These are phyloP conservation scores for Entamoeba nuttalli DNA, from an alignment of 208 protist species.

Conservation along the genomic window DNA sequence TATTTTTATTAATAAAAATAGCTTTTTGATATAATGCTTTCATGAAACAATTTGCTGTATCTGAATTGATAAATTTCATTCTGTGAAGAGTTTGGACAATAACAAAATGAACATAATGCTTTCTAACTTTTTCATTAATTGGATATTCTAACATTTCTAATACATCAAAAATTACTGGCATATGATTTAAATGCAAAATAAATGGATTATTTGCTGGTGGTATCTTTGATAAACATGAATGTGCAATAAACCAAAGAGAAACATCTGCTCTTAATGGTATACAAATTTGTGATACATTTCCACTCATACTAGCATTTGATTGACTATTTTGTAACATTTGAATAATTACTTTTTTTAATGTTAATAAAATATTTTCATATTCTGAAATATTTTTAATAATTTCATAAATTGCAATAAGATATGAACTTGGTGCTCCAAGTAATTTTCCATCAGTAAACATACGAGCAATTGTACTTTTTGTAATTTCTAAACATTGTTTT, in stretches of 20 bases:
- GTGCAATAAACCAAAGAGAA: background rate
- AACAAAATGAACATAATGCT: background rate
- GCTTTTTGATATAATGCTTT: background rate
- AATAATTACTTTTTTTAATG: background rate
- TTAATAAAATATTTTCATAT: background rate
- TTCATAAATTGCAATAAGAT: background rate
- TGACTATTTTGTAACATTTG: background rate
- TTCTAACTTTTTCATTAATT: background rate
- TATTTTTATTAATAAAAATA: background rate
- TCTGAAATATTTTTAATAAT: background rate
- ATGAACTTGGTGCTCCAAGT: background rate
- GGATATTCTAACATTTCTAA: background rate
- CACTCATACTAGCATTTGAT: background rate
- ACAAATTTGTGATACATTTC: background rate
- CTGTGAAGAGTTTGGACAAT: background rate
- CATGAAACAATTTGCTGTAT: background rate
- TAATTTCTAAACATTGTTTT: background rate
- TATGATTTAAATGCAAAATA: background rate
- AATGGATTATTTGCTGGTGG: background rate
- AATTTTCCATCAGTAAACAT: background rate
- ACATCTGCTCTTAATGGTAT: background rate
- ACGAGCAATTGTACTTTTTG: background rate
- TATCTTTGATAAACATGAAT: background rate
- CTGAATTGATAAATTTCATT: background rate
- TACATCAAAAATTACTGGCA: background rate